Conservation (phyloP, 176 grass and related monocot genomes). For the Leersia perrieri region DNA sequence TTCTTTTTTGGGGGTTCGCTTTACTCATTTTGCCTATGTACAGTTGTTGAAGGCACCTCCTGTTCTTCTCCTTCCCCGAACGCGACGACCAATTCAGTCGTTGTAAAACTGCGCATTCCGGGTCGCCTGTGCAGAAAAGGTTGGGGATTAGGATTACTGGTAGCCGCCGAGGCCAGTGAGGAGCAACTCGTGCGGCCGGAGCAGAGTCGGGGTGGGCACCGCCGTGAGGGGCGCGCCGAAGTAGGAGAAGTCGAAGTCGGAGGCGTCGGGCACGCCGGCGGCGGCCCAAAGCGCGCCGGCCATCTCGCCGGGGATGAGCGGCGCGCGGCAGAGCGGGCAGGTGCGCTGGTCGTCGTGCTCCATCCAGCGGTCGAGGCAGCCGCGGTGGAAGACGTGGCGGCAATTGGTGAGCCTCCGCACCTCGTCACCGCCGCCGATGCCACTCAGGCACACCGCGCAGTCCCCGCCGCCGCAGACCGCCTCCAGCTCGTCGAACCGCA, state of each 20-base stretch:
- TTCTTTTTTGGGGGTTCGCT: conserved; percentile 14
- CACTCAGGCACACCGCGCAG: conserved; percentile 84
- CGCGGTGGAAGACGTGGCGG: conserved; percentile 86
- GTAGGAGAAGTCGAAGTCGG: conserved; percentile 60
- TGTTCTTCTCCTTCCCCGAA: not conserved
- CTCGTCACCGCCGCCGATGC: conserved; percentile 61
- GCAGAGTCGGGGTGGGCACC: conserved; percentile 27
- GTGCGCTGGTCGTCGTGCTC: conserved; percentile 90
- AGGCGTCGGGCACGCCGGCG: conserved; percentile 50
- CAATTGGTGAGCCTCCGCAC: conserved; percentile 82
- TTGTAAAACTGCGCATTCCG: conserved; percentile 25
- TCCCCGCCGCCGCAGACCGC: conserved; percentile 19
- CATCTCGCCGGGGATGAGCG: conserved; percentile 71
- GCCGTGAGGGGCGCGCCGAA: conserved; percentile 19
- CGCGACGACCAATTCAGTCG: conserved; percentile 17
- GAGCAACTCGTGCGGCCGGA: conserved; percentile 57
- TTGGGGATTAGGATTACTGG: conserved; percentile 29
- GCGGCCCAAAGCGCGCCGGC: conserved; percentile 49
- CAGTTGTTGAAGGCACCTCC: conserved; percentile 15
- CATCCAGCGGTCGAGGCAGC: conserved; percentile 92
- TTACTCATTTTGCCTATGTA: conserved; percentile 49
- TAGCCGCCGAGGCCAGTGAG: conserved; percentile 44
- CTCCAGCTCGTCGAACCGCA: conserved; percentile 66
- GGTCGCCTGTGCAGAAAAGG: not conserved
- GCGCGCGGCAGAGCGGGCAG: conserved; percentile 91